Base-by-base conservation (phyloP, 2,329 filamentous ascomycete species). In the Aspergillus ustus region DNA sequence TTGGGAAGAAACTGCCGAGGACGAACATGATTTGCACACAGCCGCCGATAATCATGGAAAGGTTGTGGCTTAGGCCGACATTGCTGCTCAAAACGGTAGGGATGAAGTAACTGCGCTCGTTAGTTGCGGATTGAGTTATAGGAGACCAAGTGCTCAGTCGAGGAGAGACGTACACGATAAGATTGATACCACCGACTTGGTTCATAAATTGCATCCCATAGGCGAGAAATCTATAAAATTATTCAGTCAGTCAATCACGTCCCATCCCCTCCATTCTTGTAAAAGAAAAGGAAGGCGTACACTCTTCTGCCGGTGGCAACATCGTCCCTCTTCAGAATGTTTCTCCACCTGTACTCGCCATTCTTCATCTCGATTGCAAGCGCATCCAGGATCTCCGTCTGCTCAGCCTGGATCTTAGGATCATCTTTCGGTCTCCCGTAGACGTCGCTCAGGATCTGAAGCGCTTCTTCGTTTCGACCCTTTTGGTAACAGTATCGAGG, bases 121-220 rank as follows among this genome's bases (percentile, higher is more conserved):
- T 56, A 57, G 34, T 46, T 15, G 22, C 28, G 31, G 11, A 8
- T 22, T 37, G 17, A 13, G 19, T 15, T 29, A 13, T n/a, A 28
- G 19, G 20, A 29, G 13, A 49, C 8, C 8, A 25, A 9, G 46
- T 49, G n/a, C 44, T 19, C 17, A 7, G 5, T 25, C 11, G 55
- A 20, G 17, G 11, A 13, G 17, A 31, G 17, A 20, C 63, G 7
- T 61, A 67, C 58, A 82, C 80, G 4, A 83, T 76, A 69, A 66
- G 50, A 53, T 84, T 84, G 59, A 83, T 83, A 1, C 82, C 81
- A 2, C 77, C 76, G 19, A 81, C 72, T 62, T 85, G 83, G 57
- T 85, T 81, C 80, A 83, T 82, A 58, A 81, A 78, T 60, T 82
- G 78, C 61, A 80, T 78, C 25, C 78, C 75, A 64, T 76, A 83